Conservation (phyloP, 441 rosid genomes). For the Biscutella laevigata region DNA sequence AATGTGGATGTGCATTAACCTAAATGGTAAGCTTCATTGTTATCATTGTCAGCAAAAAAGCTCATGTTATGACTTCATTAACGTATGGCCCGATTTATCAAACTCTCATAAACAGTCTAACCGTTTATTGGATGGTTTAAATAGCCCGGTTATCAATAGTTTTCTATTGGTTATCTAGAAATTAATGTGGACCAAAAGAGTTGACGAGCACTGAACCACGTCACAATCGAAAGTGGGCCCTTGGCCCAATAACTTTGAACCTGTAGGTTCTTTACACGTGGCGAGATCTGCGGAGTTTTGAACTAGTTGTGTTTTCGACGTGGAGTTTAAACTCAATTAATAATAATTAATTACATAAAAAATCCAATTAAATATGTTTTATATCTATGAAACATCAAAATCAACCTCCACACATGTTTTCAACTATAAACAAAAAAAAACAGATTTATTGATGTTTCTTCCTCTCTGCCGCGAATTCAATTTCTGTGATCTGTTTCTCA, state of each 20-base stretch:
- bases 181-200: constrained; percentile 18
- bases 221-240: constrained; percentile 16
- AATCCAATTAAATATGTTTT: neutral
- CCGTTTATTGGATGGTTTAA: too few species aligned
- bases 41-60: too few species aligned
- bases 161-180: too few species aligned
- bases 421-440: constrained; percentile 24
- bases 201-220: constrained; percentile 28
- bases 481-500: constrained; percentile 23
- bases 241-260: constrained; percentile 9
- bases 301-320: constrained; percentile 12
- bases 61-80: too few species aligned
- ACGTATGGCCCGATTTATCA: too few species aligned
- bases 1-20: too few species aligned
- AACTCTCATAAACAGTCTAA: too few species aligned
- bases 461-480: constrained; percentile 13
- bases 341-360: neutral
- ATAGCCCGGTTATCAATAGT: too few species aligned
- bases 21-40: too few species aligned
- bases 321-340: constrained; percentile 15
- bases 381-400: constrained; percentile 3
- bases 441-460: constrained; percentile 27
- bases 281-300: constrained; percentile 20
- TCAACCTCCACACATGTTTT: constrained; percentile 18
- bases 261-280: constrained; percentile 12